Evolutionary conservation across 1,139 yeast species (phyloP).

Genomic region (Schwanniomyces etchellsii): DNA sequence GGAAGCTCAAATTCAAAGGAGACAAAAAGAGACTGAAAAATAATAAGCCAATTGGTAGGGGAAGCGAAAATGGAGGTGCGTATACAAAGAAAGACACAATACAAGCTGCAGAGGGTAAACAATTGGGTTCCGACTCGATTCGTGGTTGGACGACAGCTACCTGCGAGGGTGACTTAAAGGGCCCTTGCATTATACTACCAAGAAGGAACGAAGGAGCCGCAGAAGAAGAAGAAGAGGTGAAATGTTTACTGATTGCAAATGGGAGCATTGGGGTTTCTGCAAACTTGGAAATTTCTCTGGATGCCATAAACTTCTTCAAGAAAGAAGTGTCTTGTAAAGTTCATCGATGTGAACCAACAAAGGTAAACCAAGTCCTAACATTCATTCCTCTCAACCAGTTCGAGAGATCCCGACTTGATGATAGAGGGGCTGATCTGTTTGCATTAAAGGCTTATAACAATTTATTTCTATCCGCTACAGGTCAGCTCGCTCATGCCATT

Average conservation of each 20-base stretch:
- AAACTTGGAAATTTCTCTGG: constrained; percentile 1
- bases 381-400: constrained; percentile 5
- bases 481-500: constrained; percentile 4
- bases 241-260: neutral
- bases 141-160: constrained; percentile 9
- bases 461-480: constrained; percentile 4
- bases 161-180: constrained; percentile 7
- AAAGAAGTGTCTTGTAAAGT: neutral
- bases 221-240: neutral
- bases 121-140: constrained; percentile 1
- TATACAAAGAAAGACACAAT: constrained; percentile 1
- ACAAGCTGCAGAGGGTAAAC: neutral
- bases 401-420: constrained; percentile 4
- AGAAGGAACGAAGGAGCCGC: too few species aligned
- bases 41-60: constrained; percentile 1
- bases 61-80: constrained; percentile 1
- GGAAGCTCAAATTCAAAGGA: constrained; percentile 9
- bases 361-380: constrained; percentile 6
- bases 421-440: constrained; percentile 2
- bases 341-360: constrained; percentile 7
- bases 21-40: constrained; percentile 9
- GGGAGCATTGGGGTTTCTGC: neutral
- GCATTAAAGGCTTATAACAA: constrained; percentile 4
- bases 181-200: constrained; percentile 7
- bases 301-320: neutral